phyloP scores from a whole-genome alignment of 2,329 filamentous ascomycete species.

The Helminthosporium solani region DNA sequence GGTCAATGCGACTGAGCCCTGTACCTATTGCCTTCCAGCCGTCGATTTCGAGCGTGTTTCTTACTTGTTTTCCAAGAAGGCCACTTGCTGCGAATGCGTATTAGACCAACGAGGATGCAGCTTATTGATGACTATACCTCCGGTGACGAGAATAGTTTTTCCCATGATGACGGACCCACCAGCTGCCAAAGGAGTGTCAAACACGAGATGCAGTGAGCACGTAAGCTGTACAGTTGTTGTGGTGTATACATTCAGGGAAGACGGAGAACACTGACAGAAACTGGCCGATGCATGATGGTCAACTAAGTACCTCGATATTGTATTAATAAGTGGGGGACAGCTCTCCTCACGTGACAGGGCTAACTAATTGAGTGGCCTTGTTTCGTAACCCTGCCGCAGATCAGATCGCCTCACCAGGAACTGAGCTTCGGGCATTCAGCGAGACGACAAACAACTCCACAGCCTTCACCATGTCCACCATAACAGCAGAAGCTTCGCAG shows the following conservation, averaged over 20 bases:
- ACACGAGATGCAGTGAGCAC: background rate
- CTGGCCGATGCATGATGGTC: too few species aligned
- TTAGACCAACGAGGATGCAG: constrained; percentile 12
- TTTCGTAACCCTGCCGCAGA: constrained; percentile 11
- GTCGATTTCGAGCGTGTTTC: constrained; percentile 65
- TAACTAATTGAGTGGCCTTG: too few species aligned
- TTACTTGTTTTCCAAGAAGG: constrained; percentile 76
- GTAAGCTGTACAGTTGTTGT: too few species aligned
- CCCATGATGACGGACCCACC: background rate
- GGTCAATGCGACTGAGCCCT: constrained; percentile 69
- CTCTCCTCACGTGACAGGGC: constrained; percentile 1
- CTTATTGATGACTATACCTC: constrained; percentile 49
- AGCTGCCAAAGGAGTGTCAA: background rate
- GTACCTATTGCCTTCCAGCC: constrained; percentile 56
- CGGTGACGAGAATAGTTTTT: constrained; percentile 71
- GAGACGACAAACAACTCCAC: constrained; percentile 9
- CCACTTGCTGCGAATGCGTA: constrained; percentile 59
- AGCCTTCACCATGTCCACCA: constrained; percentile 69
- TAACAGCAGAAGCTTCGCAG: constrained; percentile 72
- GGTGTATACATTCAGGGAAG: too few species aligned
- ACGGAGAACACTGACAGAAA: too few species aligned
- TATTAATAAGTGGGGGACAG: too few species aligned
- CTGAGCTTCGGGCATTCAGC: constrained; percentile 9
- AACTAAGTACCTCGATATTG: too few species aligned
- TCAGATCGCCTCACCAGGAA: constrained; percentile 1